Evolutionary conservation across 768 basidiomycete genomes (phyloP).

Genomic region (Boletus rubescentipes): DNA sequence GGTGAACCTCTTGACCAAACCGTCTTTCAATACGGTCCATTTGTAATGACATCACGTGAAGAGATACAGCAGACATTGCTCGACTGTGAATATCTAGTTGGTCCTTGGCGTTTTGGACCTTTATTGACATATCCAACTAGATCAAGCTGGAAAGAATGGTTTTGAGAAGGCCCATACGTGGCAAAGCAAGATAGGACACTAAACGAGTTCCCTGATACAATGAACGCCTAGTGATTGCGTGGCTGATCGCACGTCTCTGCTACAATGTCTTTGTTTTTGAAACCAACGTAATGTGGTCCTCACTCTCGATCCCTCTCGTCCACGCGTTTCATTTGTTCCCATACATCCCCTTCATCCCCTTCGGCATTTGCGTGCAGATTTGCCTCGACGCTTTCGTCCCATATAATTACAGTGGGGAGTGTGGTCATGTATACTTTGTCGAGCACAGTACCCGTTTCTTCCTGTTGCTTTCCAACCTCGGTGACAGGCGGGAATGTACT

Average conservation of each 20-base stretch:
- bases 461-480: slow-evolving; percentile 48
- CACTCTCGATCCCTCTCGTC: slow-evolving; percentile 38
- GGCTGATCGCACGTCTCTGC: background rate
- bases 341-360: slow-evolving; percentile 59
- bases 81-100: slow-evolving; percentile 59
- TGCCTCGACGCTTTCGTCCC: slow-evolving; percentile 47
- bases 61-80: slow-evolving; percentile 81
- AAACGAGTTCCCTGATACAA: background rate
- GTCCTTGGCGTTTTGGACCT: background rate
- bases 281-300: background rate
- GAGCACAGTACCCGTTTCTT: slow-evolving; percentile 57
- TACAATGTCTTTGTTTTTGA: background rate
- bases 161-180: slow-evolving; percentile 89
- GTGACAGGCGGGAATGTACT: slow-evolving; percentile 53
- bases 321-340: slow-evolving; percentile 63
- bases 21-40: slow-evolving; percentile 85
- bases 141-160: slow-evolving; percentile 76
- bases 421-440: slow-evolving; percentile 65
- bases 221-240: background rate
- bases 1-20: slow-evolving; percentile 89
- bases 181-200: slow-evolving; percentile 74
- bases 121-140: slow-evolving; percentile 35
- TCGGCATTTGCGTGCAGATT: slow-evolving; percentile 14
- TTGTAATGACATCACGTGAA: slow-evolving; percentile 79
- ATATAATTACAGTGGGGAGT: slow-evolving; percentile 60